Evolutionary conservation across 208 protist species (phyloP).

Genomic region (Leishmania turanica): DNA sequence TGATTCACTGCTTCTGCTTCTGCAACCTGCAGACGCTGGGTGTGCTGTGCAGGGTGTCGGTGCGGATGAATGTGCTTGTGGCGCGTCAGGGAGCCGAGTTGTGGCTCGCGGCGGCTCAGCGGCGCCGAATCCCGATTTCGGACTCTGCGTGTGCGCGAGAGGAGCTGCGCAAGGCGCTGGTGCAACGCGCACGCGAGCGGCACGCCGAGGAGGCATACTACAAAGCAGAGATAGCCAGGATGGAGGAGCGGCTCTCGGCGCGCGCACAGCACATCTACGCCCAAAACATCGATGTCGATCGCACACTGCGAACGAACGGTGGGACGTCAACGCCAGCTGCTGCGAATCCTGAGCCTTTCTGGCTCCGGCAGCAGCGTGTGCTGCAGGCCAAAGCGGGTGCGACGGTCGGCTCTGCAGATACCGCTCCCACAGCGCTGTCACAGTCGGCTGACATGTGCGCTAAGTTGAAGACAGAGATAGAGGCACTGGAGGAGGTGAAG

Average conservation of each 20-base stretch:
- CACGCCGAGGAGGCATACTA: slow-evolving; percentile 36
- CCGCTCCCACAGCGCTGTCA: not conserved
- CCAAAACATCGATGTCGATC: slow-evolving; percentile 41
- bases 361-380: slow-evolving; percentile 12
- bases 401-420: no score
- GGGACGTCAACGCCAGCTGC: slow-evolving; percentile 3
- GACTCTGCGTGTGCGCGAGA: slow-evolving; percentile 8
- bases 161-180: slow-evolving; percentile 15
- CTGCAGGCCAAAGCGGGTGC: not conserved
- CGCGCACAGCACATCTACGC: slow-evolving; percentile 39
- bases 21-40: slow-evolving; percentile 28
- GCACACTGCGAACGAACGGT: slow-evolving; percentile 23
- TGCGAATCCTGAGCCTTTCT: slow-evolving; percentile 7
- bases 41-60: slow-evolving; percentile 28
- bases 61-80: slow-evolving; percentile 31
- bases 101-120: slow-evolving; percentile 28
- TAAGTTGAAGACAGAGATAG: slow-evolving; percentile 26
- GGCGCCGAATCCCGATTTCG: slow-evolving; percentile 16
- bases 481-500: slow-evolving; percentile 24
- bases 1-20: slow-evolving; percentile 31
- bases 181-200: slow-evolving; percentile 17
- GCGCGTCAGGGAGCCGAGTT: slow-evolving; percentile 22
- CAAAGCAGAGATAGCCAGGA: slow-evolving; percentile 26
- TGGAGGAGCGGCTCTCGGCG: slow-evolving; percentile 36
- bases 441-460: not conserved